Conservation (phyloP, 2,329 filamentous ascomycete species). For the Cladosporium sp. region DNA sequence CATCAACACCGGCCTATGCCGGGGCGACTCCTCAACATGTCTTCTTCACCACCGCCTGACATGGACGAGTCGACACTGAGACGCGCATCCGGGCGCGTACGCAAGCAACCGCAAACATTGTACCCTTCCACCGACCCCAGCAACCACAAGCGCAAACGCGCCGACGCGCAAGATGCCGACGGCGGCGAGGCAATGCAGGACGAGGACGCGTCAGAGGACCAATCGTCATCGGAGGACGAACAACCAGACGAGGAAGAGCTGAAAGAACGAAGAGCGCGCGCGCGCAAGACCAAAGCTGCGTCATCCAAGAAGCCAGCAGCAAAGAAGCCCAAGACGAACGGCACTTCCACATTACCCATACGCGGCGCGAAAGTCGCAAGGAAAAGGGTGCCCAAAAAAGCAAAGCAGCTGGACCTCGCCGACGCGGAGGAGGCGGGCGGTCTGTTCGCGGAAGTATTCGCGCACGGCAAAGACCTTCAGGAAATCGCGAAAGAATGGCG, state of each 20-base stretch:
- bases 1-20: slow-evolving; percentile 15
- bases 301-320: slow-evolving; percentile 36
- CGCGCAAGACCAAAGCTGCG: slow-evolving; percentile 28
- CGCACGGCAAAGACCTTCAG: slow-evolving; percentile 50
- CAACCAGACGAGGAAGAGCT: slow-evolving; percentile 34
- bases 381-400: slow-evolving; percentile 46
- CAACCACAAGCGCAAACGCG: slow-evolving; percentile 47
- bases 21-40: slow-evolving; percentile 16
- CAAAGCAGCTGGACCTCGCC: slow-evolving; percentile 48
- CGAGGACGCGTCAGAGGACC: slow-evolving; percentile 35
- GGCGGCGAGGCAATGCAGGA: slow-evolving; percentile 31
- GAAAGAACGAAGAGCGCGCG: slow-evolving; percentile 22
- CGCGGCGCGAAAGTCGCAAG: slow-evolving; percentile 41
- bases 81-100: slow-evolving; percentile 59
- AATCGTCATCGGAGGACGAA: slow-evolving; percentile 27
- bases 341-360: slow-evolving; percentile 51
- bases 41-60: slow-evolving; percentile 18
- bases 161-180: slow-evolving; percentile 29
- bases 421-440: slow-evolving; percentile 51
- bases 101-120: slow-evolving; percentile 30
- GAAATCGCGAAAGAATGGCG: slow-evolving; percentile 57
- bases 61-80: slow-evolving; percentile 46
- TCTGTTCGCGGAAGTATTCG: slow-evolving; percentile 61
- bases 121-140: slow-evolving; percentile 26
- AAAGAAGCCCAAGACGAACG: slow-evolving; percentile 55